A percentile compares a stretch with the other conserved stretches of the same genome.
phyloP scores from a whole-genome alignment of 208 protist genomes.

The Acanthamoeba castellanii region DNA sequence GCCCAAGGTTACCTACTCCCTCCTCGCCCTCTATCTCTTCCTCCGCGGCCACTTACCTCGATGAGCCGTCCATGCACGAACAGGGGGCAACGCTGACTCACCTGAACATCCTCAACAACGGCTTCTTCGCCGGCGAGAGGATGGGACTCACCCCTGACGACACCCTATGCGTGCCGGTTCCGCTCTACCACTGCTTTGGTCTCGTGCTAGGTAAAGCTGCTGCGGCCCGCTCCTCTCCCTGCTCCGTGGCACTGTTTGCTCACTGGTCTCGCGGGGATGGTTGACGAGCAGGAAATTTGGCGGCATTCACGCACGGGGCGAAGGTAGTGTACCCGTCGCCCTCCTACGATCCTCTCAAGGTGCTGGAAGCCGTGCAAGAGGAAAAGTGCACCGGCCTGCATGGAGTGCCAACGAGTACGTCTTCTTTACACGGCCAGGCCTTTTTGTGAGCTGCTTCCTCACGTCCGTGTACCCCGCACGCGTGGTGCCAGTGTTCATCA shows the following conservation, averaged over 20 bases:
- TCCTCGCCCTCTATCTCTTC: neutral
- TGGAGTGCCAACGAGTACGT: conserved; percentile 88
- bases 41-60: neutral
- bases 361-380: conserved; percentile 78
- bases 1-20: conserved; percentile 81
- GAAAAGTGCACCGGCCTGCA: conserved; percentile 85
- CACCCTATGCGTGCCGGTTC: conserved; percentile 86
- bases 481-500: conserved; percentile 85
- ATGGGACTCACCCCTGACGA: conserved; percentile 82
- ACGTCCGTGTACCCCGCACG: neutral
- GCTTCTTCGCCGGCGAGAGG: conserved; percentile 82
- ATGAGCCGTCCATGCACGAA: conserved; percentile 77
- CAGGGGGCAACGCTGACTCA: conserved; percentile 83
- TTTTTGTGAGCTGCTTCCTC: neutral
- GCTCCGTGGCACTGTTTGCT: neutral
- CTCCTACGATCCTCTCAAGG: conserved; percentile 81
- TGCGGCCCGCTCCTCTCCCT: neutral
- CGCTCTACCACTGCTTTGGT: conserved; percentile 91
- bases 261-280: neutral
- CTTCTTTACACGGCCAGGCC: neutral
- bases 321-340: conserved; percentile 85
- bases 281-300: conserved; percentile 71
- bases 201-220: conserved; percentile 83
- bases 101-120: conserved; percentile 73
- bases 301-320: conserved; percentile 80